These are phyloP conservation scores for Apostasia shenzhenica DNA, from an alignment of 106 monocot genomes.

Conservation along the genomic window DNA sequence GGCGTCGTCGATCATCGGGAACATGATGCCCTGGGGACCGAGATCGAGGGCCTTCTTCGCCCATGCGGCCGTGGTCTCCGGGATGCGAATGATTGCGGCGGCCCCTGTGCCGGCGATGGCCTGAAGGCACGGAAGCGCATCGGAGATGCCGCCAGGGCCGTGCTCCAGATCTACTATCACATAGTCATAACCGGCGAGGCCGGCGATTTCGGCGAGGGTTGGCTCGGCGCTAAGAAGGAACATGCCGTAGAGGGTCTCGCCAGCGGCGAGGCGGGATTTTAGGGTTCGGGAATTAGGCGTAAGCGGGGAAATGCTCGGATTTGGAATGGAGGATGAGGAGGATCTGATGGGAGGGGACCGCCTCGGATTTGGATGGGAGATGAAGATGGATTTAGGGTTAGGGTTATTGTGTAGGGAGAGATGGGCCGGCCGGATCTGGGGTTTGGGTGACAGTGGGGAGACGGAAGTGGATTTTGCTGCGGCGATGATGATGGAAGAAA, in stretches of 20 bases:
- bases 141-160: conserved; percentile 58
- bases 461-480: neutral
- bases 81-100: conserved; percentile 66
- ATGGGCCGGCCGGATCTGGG: neutral
- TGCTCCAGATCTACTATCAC: conserved; percentile 91
- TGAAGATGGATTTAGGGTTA: conserved; percentile 2
- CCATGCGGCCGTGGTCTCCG: conserved; percentile 49
- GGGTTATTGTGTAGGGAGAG: neutral
- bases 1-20: conserved; percentile 52
- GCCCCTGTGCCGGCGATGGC: conserved; percentile 56
- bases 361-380: neutral
- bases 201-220: conserved; percentile 84
- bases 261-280: conserved; percentile 63
- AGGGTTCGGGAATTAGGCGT: conserved; percentile 16
- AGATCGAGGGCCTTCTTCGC: conserved; percentile 96
- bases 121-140: conserved; percentile 61
- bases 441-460: neutral
- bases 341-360: neutral
- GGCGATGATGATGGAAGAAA: neutral
- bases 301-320: conserved; percentile 2
- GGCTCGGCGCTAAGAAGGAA: conserved; percentile 80
- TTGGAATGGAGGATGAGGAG: conserved; percentile 7
- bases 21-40: conserved; percentile 84
- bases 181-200: conserved; percentile 88
- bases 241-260: conserved; percentile 76